phyloP scores from a whole-genome alignment of 306 rosid species.

The Carpinus viminea region DNA sequence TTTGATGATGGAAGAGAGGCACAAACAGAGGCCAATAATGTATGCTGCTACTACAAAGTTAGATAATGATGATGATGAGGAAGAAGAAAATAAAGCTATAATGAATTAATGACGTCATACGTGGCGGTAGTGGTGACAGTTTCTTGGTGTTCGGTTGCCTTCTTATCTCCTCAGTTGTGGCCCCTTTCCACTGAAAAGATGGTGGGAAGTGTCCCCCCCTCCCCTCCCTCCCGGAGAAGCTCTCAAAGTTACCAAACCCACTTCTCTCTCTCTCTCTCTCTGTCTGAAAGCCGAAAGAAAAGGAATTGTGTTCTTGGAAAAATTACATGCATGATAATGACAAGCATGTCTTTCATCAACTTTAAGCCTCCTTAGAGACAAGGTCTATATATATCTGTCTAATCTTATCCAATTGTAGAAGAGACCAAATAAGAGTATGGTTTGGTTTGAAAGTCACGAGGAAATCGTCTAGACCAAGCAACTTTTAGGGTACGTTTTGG shows the following conservation, averaged over 20 bases:
- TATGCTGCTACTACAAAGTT: neutral
- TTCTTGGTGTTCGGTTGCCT: constrained; percentile 29
- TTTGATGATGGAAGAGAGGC: constrained; percentile 13
- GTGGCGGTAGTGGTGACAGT: constrained; percentile 31
- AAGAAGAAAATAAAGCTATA: neutral
- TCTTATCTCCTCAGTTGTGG: constrained; percentile 14
- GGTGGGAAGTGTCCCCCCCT: neutral
- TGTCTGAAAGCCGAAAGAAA: neutral
- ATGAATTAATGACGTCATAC: neutral
- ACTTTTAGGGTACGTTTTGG: neutral
- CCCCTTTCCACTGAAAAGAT: constrained; percentile 19
- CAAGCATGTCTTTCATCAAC: constrained; percentile 13
- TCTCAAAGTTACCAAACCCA: neutral
- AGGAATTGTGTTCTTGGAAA: constrained; percentile 11
- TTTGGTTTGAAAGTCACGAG: neutral
- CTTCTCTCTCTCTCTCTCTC: constrained; percentile 7
- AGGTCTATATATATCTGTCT: neutral
- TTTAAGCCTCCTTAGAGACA: constrained; percentile 1
- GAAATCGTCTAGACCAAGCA: neutral
- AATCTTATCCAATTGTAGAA: neutral
- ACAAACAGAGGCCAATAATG: constrained; percentile 20
- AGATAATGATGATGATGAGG: constrained; percentile 8
- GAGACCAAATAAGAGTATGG: neutral
- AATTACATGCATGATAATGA: constrained; percentile 24
- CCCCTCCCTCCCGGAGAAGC: neutral